Percentiles rank a stretch among this genome's conserved stretches.
Conservation (phyloP, 805 yeast species). For the Candida anglica region DNA sequence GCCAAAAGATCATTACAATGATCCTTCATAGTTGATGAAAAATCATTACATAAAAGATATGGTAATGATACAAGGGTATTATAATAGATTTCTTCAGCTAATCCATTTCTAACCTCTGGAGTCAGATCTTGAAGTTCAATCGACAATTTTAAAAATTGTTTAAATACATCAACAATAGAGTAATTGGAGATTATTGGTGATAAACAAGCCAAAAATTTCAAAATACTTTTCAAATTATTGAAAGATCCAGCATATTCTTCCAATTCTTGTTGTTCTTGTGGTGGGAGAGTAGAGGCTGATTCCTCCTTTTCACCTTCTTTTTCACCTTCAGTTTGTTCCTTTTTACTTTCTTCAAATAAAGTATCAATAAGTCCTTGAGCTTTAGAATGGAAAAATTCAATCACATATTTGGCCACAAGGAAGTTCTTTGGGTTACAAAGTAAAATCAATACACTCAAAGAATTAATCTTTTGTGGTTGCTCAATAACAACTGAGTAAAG, state of each 20-base stretch:
- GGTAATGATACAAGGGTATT: slow-evolving; percentile 64
- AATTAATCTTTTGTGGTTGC: slow-evolving; percentile 86
- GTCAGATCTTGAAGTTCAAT: slow-evolving; percentile 47
- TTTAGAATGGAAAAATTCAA: slow-evolving; percentile 65
- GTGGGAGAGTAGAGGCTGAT: slow-evolving; percentile 4
- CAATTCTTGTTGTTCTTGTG: slow-evolving; percentile 6
- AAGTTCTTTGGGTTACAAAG: slow-evolving; percentile 61
- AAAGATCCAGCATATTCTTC: slow-evolving; percentile 51
- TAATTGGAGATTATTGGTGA: slow-evolving; percentile 56
- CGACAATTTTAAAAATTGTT: slow-evolving; percentile 51
- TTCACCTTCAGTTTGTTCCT: slow-evolving; percentile 12
- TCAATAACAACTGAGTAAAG: slow-evolving; percentile 69
- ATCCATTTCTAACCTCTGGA: slow-evolving; percentile 41
- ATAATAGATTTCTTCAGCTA: slow-evolving; percentile 67
- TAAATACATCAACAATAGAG: slow-evolving; percentile 39
- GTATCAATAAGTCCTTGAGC: slow-evolving; percentile 40
- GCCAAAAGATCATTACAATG: slow-evolving; percentile 45
- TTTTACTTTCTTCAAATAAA: slow-evolving; percentile 38
- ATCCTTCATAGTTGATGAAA: slow-evolving; percentile 19
- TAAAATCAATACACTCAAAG: slow-evolving; percentile 64
- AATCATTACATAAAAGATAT: slow-evolving; percentile 48
- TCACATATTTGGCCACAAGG: slow-evolving; percentile 61
- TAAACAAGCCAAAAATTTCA: slow-evolving; percentile 68
- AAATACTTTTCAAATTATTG: slow-evolving; percentile 64
- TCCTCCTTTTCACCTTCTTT: slow-evolving; percentile 13